phyloP scores from a whole-genome alignment of 192 early-diverging fungal species.

The Hyaloraphidium curvatum region DNA sequence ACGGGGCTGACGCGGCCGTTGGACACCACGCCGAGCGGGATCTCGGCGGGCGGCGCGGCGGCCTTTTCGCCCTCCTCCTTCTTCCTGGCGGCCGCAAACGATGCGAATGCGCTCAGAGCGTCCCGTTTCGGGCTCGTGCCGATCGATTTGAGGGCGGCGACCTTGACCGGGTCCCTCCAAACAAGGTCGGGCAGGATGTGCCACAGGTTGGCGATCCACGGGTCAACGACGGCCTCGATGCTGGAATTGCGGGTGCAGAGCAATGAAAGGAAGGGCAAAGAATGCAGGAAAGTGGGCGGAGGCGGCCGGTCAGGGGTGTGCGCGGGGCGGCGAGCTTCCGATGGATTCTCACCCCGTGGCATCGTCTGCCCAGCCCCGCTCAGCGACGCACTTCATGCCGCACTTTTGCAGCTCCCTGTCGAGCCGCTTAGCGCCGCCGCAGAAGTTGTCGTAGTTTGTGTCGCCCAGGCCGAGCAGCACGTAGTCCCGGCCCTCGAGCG shows the following conservation, averaged over 20 bases:
- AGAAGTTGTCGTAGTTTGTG: conserved; percentile 88
- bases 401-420: conserved; percentile 56
- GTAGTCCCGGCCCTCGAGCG: conserved; percentile 28
- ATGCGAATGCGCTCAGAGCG: too few species aligned
- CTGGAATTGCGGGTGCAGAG: conserved; percentile 12
- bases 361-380: conserved; percentile 75
- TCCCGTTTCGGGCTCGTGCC: neutral
- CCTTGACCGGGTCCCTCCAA: conserved; percentile 10
- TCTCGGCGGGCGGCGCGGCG: neutral
- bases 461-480: conserved; percentile 61
- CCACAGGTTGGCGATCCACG: conserved; percentile 82
- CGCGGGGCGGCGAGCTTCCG: too few species aligned
- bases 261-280: neutral
- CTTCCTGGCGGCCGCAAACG: neutral
- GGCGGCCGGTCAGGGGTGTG: too few species aligned
- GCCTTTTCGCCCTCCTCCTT: neutral
- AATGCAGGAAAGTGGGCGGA: too few species aligned
- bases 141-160: conserved; percentile 4
- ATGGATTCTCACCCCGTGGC: conserved; percentile 55
- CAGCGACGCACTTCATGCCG: conserved; percentile 52
- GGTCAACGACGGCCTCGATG: conserved; percentile 71
- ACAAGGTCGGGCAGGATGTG: conserved; percentile 28
- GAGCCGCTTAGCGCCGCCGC: conserved; percentile 60
- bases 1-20: neutral
- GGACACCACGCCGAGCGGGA: neutral